Evolutionary conservation across 192 early-diverging fungal genomes (phyloP), one percentile per base, ranked within the genome.

Genomic region (Coemansia sp.): DNA sequence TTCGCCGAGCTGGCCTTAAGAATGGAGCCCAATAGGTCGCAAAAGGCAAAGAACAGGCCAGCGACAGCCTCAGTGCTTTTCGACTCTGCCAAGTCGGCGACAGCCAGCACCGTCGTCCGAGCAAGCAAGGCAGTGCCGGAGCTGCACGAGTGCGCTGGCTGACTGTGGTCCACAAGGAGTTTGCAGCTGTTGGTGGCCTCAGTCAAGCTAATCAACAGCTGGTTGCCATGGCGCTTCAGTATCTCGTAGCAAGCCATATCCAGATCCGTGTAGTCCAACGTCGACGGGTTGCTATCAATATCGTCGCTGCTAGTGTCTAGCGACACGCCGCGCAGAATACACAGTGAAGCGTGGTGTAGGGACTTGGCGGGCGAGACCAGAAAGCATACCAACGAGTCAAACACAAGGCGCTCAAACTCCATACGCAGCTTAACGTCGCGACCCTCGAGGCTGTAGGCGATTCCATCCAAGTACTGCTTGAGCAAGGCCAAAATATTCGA

Each of bases 171-270:
- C 3, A 80, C 77, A 31, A 80, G 69, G 10, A 74, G 40, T 31
- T 43, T 70, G 69, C 77, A 80, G 69, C 70, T 66, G 59, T 69
- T 70, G 9, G 63, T 65, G 16, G 69, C 60, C 20, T 59, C 58
- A 0, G 77, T 62, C 35, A 80, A 57, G 35, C 62, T 33, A 18
- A 40, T 18, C 11, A 80, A 13, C 57, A 80, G 65, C 14, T 16
- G 33, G 63, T 68, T 66, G 26, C 63, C 31, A 31, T 80, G 66
- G 1, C 69, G 56, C 51, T 69, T 66, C 53, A 69, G 74, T 18
- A 80, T 69, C 62, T 71, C 72, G 46, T 63, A 71, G 62, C 77
- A 70, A 31, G 63, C 61, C 62, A 80, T 59, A 51, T 80, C 77
- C 28, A 72, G 59, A 38, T 71, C 72, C 14, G 43, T 63, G 18